phyloP scores from a whole-genome alignment of 257 asterid genomes.

The Lantana camara region DNA sequence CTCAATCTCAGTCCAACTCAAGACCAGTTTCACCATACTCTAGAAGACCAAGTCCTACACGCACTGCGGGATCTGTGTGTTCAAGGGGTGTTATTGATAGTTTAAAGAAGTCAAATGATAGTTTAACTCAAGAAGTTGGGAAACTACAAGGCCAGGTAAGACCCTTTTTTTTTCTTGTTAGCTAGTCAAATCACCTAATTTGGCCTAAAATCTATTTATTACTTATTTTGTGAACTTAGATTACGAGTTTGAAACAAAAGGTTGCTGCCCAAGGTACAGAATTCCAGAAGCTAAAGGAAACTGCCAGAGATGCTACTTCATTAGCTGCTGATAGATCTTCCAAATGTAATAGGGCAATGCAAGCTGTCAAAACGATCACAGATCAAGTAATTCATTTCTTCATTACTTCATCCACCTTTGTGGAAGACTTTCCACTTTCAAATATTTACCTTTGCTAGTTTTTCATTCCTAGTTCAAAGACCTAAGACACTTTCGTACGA shows the following conservation, averaged over 20 bases:
- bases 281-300: constrained; percentile 55
- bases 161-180: not conserved
- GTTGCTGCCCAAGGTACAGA: constrained; percentile 68
- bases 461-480: not conserved
- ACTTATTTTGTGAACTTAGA: constrained; percentile 31
- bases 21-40: constrained; percentile 88
- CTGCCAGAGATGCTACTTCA: constrained; percentile 50
- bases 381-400: constrained; percentile 54
- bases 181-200: constrained; percentile 2
- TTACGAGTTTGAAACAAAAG: constrained; percentile 66
- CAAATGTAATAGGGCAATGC: constrained; percentile 49
- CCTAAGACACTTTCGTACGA: not conserved
- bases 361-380: constrained; percentile 57
- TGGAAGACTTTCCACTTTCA: constrained; percentile 4
- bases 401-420: constrained; percentile 8
- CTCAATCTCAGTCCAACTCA: constrained; percentile 57
- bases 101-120: constrained; percentile 75
- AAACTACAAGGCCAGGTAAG: constrained; percentile 73
- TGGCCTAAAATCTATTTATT: constrained; percentile 17
- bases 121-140: constrained; percentile 71
- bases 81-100: constrained; percentile 87
- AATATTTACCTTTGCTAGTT: no score
- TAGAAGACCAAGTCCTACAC: constrained; percentile 89
- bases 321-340: constrained; percentile 72
- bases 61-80: constrained; percentile 64